Percentiles rank a stretch among this genome's conserved stretches.
phyloP scores from a whole-genome alignment of 768 basidiomycete species.

The Leccinum disarticulatum region DNA sequence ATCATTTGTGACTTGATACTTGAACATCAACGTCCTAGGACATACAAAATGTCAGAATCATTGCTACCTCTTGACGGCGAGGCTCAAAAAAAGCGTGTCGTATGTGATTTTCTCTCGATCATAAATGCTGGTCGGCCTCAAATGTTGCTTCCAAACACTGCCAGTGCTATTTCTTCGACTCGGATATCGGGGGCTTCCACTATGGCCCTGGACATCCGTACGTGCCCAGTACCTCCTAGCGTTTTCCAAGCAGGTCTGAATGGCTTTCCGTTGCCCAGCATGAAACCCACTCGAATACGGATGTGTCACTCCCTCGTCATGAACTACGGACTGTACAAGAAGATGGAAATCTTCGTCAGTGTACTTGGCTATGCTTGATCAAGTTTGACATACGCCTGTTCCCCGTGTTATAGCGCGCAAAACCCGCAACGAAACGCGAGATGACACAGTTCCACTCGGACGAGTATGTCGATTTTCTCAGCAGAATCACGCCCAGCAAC shows the following conservation, averaged over 20 bases:
- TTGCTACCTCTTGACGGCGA: constrained; percentile 73
- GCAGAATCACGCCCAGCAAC: constrained; percentile 90
- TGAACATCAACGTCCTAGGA: neutral
- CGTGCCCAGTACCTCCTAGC: constrained; percentile 23
- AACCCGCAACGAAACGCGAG: constrained; percentile 98
- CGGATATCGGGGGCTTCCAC: constrained; percentile 98
- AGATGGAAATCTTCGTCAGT: constrained; percentile 99
- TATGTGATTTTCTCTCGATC: constrained; percentile 41
- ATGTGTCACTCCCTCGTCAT: constrained; percentile 99
- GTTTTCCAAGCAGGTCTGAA: constrained; percentile 1
- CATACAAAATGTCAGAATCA: constrained; percentile 32
- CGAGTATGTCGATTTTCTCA: constrained; percentile 97
- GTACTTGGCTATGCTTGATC: neutral
- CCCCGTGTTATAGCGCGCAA: constrained; percentile 69
- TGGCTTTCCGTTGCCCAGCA: constrained; percentile 43
- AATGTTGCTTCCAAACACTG: constrained; percentile 4
- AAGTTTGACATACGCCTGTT: constrained; percentile 1
- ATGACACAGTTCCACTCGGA: constrained; percentile 99
- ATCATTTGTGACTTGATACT: neutral
- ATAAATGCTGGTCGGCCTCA: constrained; percentile 5
- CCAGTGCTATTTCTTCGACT: constrained; percentile 99
- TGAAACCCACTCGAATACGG: constrained; percentile 97
- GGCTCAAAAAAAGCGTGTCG: constrained; percentile 81
- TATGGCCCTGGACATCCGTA: constrained; percentile 98
- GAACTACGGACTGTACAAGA: constrained; percentile 99